Evolutionary conservation across 2,329 filamentous ascomycete genomes (phyloP), one percentile per base, ranked within the genome.

Genomic region (Monosporascus sp.): DNA sequence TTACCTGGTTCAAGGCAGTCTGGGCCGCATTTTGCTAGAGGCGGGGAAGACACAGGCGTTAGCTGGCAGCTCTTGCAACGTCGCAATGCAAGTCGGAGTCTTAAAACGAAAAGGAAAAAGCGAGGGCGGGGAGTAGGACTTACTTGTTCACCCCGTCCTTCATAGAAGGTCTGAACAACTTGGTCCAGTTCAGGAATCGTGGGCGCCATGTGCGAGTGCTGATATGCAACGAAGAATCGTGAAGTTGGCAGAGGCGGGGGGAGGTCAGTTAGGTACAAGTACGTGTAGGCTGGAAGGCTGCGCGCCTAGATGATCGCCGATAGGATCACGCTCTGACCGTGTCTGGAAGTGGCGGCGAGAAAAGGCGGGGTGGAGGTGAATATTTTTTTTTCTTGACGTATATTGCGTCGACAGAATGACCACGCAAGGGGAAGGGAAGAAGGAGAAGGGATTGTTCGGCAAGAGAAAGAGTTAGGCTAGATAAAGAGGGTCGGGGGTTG

Each of bases 121-220:
- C 22, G 45, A 7, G 43, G 27, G 48, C 22, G 55, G 48, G 47
- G 35, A 54, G 24, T 25, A 61, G 51, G 57, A 75, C 86, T 66
- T 79, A 96, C 91, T 79, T 91, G 83, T 57, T 97, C 90, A 65
- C 94, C 94, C 73, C 93, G 89, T 71, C 92, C 92, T 77, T 97
- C 93, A 70, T 96, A 99, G 76, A 99, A 97, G 78, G 90, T 85
- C 72, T 89, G 92, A 81, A 97, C 93, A 63, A 91, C 94, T 73
- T 81, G 87, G 83, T 99, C 94, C 79, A 99, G 85, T 84, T 99
- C 94, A 73, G 88, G 85, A 74, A 99, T 93, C 67, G 88, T 78
- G 70, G 83, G 77, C 71, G 83, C 78, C 84, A 87, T 87, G 72
- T 53, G 43, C n/a, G 24, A 25, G 24, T 46, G 43, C 43, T 25